phyloP scores from a whole-genome alignment of 2,329 filamentous ascomycete species.

The Drechslerella stenobrocha region DNA sequence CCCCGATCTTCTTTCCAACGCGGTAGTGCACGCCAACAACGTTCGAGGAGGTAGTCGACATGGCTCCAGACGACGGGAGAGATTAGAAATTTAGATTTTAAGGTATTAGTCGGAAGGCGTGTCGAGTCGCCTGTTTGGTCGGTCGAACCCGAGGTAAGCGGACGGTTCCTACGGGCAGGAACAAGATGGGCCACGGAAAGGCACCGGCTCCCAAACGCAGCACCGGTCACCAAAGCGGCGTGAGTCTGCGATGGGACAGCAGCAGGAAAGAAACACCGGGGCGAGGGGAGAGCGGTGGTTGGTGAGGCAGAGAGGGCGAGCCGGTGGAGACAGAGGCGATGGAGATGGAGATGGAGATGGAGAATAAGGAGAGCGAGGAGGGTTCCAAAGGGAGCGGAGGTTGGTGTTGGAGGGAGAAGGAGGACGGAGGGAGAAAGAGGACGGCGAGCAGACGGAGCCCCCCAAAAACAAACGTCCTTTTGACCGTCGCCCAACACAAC shows the following conservation, averaged over 20 bases:
- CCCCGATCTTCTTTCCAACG: slow-evolving; percentile 98
- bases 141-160: slow-evolving; percentile 21
- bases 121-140: slow-evolving; percentile 41
- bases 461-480: slow-evolving; percentile 4
- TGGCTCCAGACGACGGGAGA: slow-evolving; percentile 57
- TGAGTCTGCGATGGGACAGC: slow-evolving; percentile 9
- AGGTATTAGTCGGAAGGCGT: slow-evolving; percentile 34
- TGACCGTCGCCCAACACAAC: slow-evolving; percentile 28
- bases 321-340: slow-evolving; percentile 42
- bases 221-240: slow-evolving; percentile 32
- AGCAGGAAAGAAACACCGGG: not conserved
- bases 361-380: slow-evolving; percentile 50
- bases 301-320: not conserved
- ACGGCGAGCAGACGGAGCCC: not conserved
- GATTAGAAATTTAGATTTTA: slow-evolving; percentile 4
- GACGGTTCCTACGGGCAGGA: slow-evolving; percentile 15
- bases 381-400: slow-evolving; percentile 48
- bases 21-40: slow-evolving; percentile 98
- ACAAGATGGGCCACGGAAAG: slow-evolving; percentile 4
- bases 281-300: not conserved
- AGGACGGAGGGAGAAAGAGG: slow-evolving; percentile 46
- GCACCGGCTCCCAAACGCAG: slow-evolving; percentile 12
- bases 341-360: slow-evolving; percentile 50
- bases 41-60: slow-evolving; percentile 69
- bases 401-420: slow-evolving; percentile 47